These are phyloP conservation scores for Gyromitra esculenta DNA, from an alignment of 2,329 filamentous ascomycete species.

Conservation along the genomic window DNA sequence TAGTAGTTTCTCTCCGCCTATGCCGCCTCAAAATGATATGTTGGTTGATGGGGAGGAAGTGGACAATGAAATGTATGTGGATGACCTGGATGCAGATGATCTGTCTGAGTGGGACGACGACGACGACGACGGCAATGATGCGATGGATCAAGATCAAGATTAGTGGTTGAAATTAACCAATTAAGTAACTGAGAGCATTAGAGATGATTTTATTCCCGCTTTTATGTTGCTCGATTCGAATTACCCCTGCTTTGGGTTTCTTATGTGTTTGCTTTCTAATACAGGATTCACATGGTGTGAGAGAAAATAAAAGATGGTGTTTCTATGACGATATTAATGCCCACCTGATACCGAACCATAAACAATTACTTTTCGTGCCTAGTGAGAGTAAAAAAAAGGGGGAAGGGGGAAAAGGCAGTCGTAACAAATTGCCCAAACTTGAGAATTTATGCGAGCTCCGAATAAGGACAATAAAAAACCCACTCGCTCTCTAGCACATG, in stretches of 20 bases:
- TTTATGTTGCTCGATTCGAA: too few relatives aligned
- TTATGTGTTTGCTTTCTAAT: too few relatives aligned
- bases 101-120: neutral
- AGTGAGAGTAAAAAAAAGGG: neutral
- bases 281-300: too few relatives aligned
- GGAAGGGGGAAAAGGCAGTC: neutral
- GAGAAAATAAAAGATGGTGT: too few relatives aligned
- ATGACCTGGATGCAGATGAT: conserved; percentile 12
- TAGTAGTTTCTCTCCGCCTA: neutral
- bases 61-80: neutral
- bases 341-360: too few relatives aligned
- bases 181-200: conserved; percentile 1
- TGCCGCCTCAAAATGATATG: neutral
- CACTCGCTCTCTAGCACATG: neutral
- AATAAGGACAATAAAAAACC: conserved; percentile 1
- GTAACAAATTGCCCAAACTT: neutral
- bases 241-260: too few relatives aligned
- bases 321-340: too few relatives aligned
- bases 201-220: neutral
- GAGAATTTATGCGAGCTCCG: neutral
- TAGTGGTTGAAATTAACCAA: neutral
- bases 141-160: neutral
- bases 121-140: conserved; percentile 3
- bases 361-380: too few relatives aligned
- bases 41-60: neutral